Conservation (phyloP, 2,329 filamentous ascomycete species). For the Shiraia sp. region DNA sequence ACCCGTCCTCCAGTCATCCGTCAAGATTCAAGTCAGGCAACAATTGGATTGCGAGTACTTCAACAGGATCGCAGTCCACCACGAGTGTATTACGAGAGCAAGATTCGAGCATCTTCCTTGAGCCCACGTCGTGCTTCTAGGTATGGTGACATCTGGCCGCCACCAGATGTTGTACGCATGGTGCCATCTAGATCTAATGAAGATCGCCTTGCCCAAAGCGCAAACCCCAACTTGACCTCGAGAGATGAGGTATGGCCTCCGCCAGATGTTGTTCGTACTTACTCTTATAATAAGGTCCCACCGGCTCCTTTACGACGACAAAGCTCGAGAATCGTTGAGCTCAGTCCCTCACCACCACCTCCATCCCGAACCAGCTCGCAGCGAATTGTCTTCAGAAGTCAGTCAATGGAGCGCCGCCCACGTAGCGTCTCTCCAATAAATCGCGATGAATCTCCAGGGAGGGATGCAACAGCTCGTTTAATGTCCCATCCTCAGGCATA, state of each 20-base stretch:
- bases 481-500: constrained; percentile 30
- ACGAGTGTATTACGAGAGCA: constrained; percentile 10
- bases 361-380: constrained; percentile 15
- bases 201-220: constrained; percentile 1
- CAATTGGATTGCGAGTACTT: constrained; percentile 27
- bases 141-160: constrained; percentile 21
- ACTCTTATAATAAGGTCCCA: constrained; percentile 18
- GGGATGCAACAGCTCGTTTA: constrained; percentile 28
- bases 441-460: constrained; percentile 9
- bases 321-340: constrained; percentile 26
- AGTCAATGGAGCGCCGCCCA: constrained; percentile 17
- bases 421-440: constrained; percentile 15
- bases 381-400: constrained; percentile 16
- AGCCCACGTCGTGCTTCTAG: constrained; percentile 24
- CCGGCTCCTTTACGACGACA: constrained; percentile 8
- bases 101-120: constrained; percentile 20
- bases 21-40: constrained; percentile 22
- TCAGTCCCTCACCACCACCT: constrained; percentile 31
- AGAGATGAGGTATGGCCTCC: constrained; percentile 26
- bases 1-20: constrained; percentile 20
- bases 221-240: constrained; percentile 6
- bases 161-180: constrained; percentile 20
- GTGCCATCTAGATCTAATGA: constrained; percentile 3
- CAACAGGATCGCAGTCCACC: constrained; percentile 19
- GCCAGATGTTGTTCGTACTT: constrained; percentile 28